Percentiles rank a stretch among this genome's conserved stretches.
Evolutionary conservation across 306 rosid species (phyloP).

Genomic region (Citrullus mucosospermus): DNA sequence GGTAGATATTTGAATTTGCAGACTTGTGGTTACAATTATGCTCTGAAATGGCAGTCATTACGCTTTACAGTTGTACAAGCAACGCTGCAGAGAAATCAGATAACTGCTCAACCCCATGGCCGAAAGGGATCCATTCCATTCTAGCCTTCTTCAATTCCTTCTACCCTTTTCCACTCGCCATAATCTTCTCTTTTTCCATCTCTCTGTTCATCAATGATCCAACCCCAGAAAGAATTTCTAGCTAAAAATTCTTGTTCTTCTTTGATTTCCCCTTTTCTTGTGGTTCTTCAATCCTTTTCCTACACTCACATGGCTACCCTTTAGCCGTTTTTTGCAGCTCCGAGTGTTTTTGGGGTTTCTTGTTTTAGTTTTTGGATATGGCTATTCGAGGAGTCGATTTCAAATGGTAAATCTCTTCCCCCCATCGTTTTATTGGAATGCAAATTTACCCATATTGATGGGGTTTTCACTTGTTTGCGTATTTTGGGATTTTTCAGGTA

Average conservation of each 20-base stretch:
- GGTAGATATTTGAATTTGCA: conserved; percentile 1
- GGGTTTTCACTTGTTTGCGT: neutral
- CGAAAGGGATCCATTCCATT: neutral
- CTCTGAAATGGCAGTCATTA: conserved; percentile 9
- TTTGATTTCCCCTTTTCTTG: conserved; percentile 13
- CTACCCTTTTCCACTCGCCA: neutral
- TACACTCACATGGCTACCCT: conserved; percentile 7
- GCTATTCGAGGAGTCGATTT: conserved; percentile 89
- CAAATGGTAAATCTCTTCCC: conserved; percentile 58
- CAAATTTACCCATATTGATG: neutral
- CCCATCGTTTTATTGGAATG: neutral
- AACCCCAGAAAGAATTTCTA: neutral
- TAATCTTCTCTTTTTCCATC: neutral
- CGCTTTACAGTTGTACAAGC: conserved; percentile 10
- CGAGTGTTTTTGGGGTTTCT: conserved; percentile 16
- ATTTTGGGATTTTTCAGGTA: conserved; percentile 15
- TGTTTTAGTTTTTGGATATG: conserved; percentile 24
- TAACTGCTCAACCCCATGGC: neutral
- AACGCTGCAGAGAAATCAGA: conserved; percentile 4
- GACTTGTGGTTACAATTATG: conserved; percentile 5
- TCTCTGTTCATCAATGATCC: neutral
- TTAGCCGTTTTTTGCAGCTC: conserved; percentile 11
- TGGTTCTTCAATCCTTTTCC: conserved; percentile 14
- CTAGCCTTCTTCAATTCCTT: neutral
- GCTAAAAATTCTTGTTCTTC: neutral